Evolutionary conservation across 2,329 filamentous ascomycete species (phyloP), one percentile per base, ranked within the genome.

Genomic region (Hysterium pulicare): DNA sequence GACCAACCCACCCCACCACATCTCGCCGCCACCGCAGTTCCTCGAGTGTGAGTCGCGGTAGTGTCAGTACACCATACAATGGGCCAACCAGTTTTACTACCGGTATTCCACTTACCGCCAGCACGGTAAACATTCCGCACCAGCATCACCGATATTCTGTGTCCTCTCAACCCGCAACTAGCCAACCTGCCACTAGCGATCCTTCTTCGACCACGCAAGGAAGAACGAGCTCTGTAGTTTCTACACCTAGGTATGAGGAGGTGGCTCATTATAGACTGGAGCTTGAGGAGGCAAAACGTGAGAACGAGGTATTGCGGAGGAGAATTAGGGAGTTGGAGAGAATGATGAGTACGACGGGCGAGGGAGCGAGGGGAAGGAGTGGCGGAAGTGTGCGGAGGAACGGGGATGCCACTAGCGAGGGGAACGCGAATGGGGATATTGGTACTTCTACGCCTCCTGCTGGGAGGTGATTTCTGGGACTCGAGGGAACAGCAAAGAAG

Each of bases 1-100:
- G 72, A 30, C 64, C 77, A 6, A 70, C 68, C 26, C 74, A 78
- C 43, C 75, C 78, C 11, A 77, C 73, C 17, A 70, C 73, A 47
- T 78, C 68, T 44, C 78, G 69, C 38, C 73, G 78, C 40, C 77
- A 82, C 57, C 74, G 77, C 38, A 79, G 76, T 16, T 78, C 73
- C 7, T 78, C 74, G 5, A 78, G 72, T 46, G 67, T 79, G 11
- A 77, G 75, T 22, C 58, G 62, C 19, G 57, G 46, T 22, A 54
- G 55, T 40, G 45, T 48, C 8, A 49, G 34, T 37, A 42, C 44
- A 2, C 40, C 47, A 9, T 47, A 48, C 28, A 44, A 5, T 11
- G 42, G 41, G 8, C 36, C 40, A 10, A 43, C 41, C 16, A 45
- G 42, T 7, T 47, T 35, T 35, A 6, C 40, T 11, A 43, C 46